These are phyloP conservation scores for Glomus cerebriforme DNA, from an alignment of 192 early-diverging fungal genomes.

Conservation along the genomic window DNA sequence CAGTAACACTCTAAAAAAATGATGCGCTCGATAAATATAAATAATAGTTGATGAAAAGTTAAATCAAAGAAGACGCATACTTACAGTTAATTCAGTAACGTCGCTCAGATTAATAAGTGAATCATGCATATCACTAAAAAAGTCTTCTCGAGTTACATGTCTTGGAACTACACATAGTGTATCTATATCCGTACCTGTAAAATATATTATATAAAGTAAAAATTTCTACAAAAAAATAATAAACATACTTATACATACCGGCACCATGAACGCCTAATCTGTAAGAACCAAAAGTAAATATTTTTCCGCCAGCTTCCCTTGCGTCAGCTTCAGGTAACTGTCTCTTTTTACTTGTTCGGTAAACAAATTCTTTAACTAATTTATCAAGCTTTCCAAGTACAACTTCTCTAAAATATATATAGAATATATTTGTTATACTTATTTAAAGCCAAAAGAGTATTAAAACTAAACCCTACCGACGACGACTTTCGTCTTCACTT, in stretches of 20 bases:
- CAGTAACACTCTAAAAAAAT: constrained; percentile 57
- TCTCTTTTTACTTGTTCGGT: constrained; percentile 65
- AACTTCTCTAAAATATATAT: constrained; percentile 60
- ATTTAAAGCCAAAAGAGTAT: neutral
- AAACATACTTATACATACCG: constrained; percentile 51
- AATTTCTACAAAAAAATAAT: neutral
- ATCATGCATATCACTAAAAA: constrained; percentile 87
- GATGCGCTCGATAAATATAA: constrained; percentile 30
- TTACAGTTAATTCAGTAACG: constrained; percentile 80
- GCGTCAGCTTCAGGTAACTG: constrained; percentile 83
- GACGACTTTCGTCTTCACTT: constrained; percentile 77
- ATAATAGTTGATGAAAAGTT: constrained; percentile 30
- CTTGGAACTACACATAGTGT: constrained; percentile 93
- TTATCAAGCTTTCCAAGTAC: constrained; percentile 87
- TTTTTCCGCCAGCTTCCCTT: constrained; percentile 88
- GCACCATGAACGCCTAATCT: constrained; percentile 92
- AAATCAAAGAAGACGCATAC: neutral
- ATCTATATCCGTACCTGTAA: constrained; percentile 93
- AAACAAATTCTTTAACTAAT: constrained; percentile 93
- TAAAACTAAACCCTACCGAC: constrained; percentile 58
- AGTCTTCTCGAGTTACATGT: constrained; percentile 88
- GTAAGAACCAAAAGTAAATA: constrained; percentile 97
- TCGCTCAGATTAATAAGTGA: constrained; percentile 81
- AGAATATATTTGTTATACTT: constrained; percentile 13
- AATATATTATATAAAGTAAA: neutral